Conservation (phyloP, 2,329 filamentous ascomycete species). For the Malbranchea zuffiana region DNA sequence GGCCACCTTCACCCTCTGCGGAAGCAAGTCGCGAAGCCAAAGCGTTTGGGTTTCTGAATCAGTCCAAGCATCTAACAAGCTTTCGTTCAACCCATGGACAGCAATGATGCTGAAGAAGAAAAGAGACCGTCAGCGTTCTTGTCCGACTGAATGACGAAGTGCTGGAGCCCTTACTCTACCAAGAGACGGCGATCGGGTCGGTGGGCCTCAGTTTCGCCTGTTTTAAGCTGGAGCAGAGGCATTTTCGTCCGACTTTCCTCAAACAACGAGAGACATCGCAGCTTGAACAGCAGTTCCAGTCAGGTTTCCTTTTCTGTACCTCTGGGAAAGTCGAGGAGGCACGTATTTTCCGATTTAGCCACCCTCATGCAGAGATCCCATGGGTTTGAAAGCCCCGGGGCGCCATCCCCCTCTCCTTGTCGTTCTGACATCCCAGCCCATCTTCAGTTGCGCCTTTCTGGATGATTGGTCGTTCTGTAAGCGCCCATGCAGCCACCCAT, state of each 20-base stretch:
- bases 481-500: too few species aligned
- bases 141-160: background rate
- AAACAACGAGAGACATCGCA: background rate
- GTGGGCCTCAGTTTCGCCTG: background rate
- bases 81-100: slow-evolving; percentile 28
- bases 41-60: slow-evolving; percentile 19
- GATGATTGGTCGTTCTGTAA: too few species aligned
- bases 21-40: slow-evolving; percentile 27
- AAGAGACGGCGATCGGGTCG: background rate
- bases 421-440: too few species aligned
- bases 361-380: background rate
- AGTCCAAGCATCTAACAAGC: slow-evolving; percentile 24
- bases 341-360: background rate
- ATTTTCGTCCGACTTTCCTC: background rate
- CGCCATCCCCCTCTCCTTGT: background rate
- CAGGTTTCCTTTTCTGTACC: background rate
- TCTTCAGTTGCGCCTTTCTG: too few species aligned
- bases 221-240: background rate
- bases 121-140: too few species aligned
- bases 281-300: background rate
- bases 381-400: background rate
- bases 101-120: slow-evolving; percentile 30
- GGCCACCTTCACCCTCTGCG: slow-evolving; percentile 15
- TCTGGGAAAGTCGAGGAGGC: background rate
- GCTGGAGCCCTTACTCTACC: background rate